phyloP scores from a whole-genome alignment of 352 stramenopile genomes.

The Phytophthora litchii region DNA sequence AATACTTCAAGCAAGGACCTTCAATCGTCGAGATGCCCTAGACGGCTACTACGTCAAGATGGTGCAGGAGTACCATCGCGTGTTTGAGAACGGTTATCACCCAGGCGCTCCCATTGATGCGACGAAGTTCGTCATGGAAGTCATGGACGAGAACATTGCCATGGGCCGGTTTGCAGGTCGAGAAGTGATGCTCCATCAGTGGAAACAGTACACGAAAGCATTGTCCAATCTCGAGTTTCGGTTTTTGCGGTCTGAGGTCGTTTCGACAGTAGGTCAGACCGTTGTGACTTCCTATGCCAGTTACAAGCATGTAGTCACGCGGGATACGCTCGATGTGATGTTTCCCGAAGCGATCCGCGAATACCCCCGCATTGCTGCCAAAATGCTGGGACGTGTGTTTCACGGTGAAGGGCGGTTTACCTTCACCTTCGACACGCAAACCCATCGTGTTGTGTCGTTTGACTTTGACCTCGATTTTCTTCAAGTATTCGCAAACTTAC shows the following conservation, averaged over 20 bases:
- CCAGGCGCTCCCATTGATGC: slow-evolving; percentile 25
- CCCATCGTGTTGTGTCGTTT: slow-evolving; percentile 45
- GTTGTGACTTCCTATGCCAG: slow-evolving; percentile 48
- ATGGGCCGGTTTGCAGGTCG: slow-evolving; percentile 49
- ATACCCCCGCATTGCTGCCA: slow-evolving; percentile 29
- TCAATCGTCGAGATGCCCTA: slow-evolving; percentile 48
- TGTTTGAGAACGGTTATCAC: slow-evolving; percentile 62
- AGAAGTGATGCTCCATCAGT: slow-evolving; percentile 58
- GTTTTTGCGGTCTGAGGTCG: slow-evolving; percentile 39
- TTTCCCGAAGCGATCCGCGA: slow-evolving; percentile 47
- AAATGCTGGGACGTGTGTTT: slow-evolving; percentile 42
- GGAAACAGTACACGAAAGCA: slow-evolving; percentile 51
- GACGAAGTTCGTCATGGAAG: slow-evolving; percentile 43
- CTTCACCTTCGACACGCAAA: slow-evolving; percentile 52
- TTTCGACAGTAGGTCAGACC: slow-evolving; percentile 18
- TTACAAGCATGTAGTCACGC: slow-evolving; percentile 49
- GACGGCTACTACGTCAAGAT: slow-evolving; percentile 56
- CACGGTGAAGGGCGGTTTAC: slow-evolving; percentile 38
- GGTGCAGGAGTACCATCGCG: slow-evolving; percentile 60
- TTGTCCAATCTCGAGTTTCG: slow-evolving; percentile 44
- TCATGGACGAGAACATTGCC: slow-evolving; percentile 55
- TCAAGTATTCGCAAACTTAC: slow-evolving; percentile 41
- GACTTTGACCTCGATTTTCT: slow-evolving; percentile 56
- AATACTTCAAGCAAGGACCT: slow-evolving; percentile 32
- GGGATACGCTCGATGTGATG: slow-evolving; percentile 54